Conservation (phyloP, 2,329 filamentous ascomycete genomes). For the Alternaria sp. region DNA sequence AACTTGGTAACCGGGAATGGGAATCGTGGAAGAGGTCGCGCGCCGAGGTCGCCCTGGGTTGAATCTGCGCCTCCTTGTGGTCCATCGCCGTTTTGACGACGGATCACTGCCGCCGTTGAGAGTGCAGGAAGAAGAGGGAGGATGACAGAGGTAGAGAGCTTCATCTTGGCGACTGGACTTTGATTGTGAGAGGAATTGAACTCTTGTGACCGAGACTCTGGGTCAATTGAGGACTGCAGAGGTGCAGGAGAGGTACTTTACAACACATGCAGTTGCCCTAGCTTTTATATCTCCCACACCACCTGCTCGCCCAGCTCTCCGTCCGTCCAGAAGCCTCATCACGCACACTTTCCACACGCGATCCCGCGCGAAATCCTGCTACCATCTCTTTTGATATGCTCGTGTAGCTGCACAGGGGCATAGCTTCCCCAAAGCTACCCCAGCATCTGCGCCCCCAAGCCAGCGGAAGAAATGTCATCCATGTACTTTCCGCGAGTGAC, state of each 20-base stretch:
- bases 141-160: slow-evolving; percentile 27
- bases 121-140: slow-evolving; percentile 33
- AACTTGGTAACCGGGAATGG: slow-evolving; percentile 33
- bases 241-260: slow-evolving; percentile 6
- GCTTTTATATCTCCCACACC: slow-evolving; percentile 8
- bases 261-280: neutral
- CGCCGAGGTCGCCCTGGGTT: slow-evolving; percentile 33
- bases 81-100: slow-evolving; percentile 33
- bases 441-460: slow-evolving; percentile 3
- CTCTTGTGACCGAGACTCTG: slow-evolving; percentile 3
- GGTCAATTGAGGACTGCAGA: slow-evolving; percentile 13
- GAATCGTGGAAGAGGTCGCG: slow-evolving; percentile 31
- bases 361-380: neutral
- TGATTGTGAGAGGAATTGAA: neutral
- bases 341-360: neutral
- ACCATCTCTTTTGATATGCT: slow-evolving; percentile 6
- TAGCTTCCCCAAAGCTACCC: slow-evolving; percentile 9
- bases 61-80: slow-evolving; percentile 30
- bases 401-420: neutral
- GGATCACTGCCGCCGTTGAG: slow-evolving; percentile 28
- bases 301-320: neutral
- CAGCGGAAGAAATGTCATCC: slow-evolving; percentile 11
- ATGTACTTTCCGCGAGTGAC: slow-evolving; percentile 26
- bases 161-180: slow-evolving; percentile 20
- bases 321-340: neutral